Percentiles rank a stretch among this genome's conserved stretches.
phyloP scores from a whole-genome alignment of 805 yeast species.

The Myxozyma vanderwaltii region DNA sequence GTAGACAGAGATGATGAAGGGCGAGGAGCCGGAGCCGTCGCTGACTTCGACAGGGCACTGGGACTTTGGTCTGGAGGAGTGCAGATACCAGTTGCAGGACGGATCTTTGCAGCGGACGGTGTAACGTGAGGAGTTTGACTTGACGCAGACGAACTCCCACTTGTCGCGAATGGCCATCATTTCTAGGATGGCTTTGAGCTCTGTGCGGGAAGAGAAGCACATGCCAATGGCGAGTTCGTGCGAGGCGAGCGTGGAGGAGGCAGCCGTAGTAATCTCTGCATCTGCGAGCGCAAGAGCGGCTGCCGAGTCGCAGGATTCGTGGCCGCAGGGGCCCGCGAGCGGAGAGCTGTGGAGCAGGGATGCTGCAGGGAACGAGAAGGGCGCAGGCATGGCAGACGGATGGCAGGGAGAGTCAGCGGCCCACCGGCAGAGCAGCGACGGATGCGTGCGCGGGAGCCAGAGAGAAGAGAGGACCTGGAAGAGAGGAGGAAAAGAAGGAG shows the following conservation, averaged over 20 bases:
- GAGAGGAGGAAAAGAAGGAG: neutral
- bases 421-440: neutral
- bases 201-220: conserved; percentile 19
- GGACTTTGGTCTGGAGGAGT: conserved; percentile 20
- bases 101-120: conserved; percentile 25
- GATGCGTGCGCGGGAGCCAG: neutral
- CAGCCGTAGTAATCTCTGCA: neutral
- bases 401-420: conserved; percentile 1
- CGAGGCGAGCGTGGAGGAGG: neutral
- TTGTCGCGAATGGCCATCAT: conserved; percentile 21
- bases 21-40: conserved; percentile 4
- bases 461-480: neutral
- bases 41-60: conserved; percentile 1
- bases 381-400: too few species aligned
- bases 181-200: conserved; percentile 18
- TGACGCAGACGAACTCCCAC: conserved; percentile 27
- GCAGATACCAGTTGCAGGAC: conserved; percentile 21
- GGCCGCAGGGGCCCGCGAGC: neutral
- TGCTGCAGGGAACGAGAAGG: too few species aligned
- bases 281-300: neutral
- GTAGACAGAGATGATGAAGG: conserved; percentile 24
- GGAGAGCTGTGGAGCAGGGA: too few species aligned
- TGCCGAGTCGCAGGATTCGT: conserved; percentile 1
- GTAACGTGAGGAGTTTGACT: conserved; percentile 18
- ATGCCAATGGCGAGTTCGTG: conserved; percentile 9